Evolutionary conservation across 768 basidiomycete genomes (phyloP), one percentile per base, ranked within the genome.

Genomic region (Russula earlei): DNA sequence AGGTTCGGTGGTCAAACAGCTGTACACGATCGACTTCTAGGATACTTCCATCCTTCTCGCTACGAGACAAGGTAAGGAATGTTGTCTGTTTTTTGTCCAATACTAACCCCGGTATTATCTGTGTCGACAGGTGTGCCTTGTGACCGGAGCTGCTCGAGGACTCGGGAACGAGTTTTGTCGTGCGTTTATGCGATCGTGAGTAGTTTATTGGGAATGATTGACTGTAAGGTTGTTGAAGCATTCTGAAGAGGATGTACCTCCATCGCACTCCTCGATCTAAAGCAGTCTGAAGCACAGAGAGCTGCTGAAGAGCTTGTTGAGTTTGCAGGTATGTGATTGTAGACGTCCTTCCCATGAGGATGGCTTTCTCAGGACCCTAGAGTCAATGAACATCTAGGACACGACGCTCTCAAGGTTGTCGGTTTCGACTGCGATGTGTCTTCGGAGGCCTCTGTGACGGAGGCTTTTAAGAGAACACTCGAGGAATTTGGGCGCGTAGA

Each of bases 61-160:
- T 95, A 74, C 74, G 81, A 67, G 78, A 77, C 66, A 91, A 88
- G 77, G 89, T 84, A 49, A 61, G 69, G 42, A 47, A 27, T 54
- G 48, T 38, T 33, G 14, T 31, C 5, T 14, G 36, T 52, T 29
- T 24, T 40, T 11, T 15, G 9, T 25, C 19, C 53, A 52, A 44
- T 2, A 55, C 11, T 17, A 7, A 40, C n/a, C n/a, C n/a, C n/a
- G 34, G 24, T 27, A 12, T 9, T 38, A 8, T 49, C 31, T 31
- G 45, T 42, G 19, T 12, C 6, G 14, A 22, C 58, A 95, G 84
- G 91, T 92, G 52, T 91, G 90, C 71, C 73, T 94, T 63, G 84
- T 98, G 49, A 98, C 95, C 37, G 95, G 95, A 44, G 95, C 85
- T 52, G 95, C 93, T 12, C 78, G 88, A 64, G 95, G 95, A 7